A percentile compares a stretch with the other conserved stretches of the same genome.
Evolutionary conservation across 805 yeast species (phyloP).

Genomic region (Yamadazyma insecticola): DNA sequence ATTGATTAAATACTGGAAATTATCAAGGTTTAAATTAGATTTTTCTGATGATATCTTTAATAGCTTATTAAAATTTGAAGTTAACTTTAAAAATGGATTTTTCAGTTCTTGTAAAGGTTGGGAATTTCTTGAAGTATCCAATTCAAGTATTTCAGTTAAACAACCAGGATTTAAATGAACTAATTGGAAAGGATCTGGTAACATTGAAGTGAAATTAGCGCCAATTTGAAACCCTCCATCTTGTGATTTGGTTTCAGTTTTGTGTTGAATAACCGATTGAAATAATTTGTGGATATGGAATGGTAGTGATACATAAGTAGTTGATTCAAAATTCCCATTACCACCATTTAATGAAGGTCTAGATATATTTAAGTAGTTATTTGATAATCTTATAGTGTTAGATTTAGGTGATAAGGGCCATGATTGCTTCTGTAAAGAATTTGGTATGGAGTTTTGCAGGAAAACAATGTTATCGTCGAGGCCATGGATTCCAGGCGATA

Average conservation of each 20-base stretch:
- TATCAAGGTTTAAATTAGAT: background rate
- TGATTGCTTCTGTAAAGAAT: too few relatives aligned
- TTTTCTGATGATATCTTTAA: slow-evolving; percentile 10
- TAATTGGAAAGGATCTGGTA: slow-evolving; percentile 48
- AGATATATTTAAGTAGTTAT: slow-evolving; percentile 30
- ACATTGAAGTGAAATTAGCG: slow-evolving; percentile 48
- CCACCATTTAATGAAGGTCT: slow-evolving; percentile 29
- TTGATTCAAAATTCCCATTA: slow-evolving; percentile 34
- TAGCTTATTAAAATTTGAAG: slow-evolving; percentile 27
- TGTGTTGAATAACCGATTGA: slow-evolving; percentile 26
- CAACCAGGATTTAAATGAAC: slow-evolving; percentile 58
- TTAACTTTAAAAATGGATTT: slow-evolving; percentile 29
- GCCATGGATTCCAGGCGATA: slow-evolving; percentile 30
- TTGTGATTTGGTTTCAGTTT: slow-evolving; percentile 29
- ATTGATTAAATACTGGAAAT: slow-evolving; percentile 6
- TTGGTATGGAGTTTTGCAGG: slow-evolving; percentile 13
- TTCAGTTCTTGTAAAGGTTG: slow-evolving; percentile 7
- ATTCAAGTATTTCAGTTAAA: slow-evolving; percentile 19
- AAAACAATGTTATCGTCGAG: slow-evolving; percentile 33
- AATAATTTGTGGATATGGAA: slow-evolving; percentile 44
- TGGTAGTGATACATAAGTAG: slow-evolving; percentile 50
- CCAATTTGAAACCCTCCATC: slow-evolving; percentile 47
- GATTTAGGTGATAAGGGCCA: slow-evolving; percentile 24
- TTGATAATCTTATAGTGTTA: slow-evolving; percentile 15
- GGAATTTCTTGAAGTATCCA: slow-evolving; percentile 7